Evolutionary conservation across 2,329 filamentous ascomycete species (phyloP).

Genomic region (Diplocarpon rosae): DNA sequence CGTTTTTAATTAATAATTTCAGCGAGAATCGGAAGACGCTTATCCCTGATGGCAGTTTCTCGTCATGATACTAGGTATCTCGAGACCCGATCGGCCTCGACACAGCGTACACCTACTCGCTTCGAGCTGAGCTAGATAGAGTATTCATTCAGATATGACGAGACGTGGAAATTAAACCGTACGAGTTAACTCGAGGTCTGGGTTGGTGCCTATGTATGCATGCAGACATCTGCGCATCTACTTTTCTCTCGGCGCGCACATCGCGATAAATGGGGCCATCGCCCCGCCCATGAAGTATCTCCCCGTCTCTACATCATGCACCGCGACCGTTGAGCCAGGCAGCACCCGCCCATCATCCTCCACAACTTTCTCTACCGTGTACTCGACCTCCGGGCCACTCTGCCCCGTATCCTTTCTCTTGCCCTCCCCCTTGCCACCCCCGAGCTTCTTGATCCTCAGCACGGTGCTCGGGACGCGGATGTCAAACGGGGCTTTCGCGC

Average conservation of each 20-base stretch:
- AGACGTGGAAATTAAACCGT: too few species aligned
- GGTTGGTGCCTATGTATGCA: too few species aligned
- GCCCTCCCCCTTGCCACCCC: constrained; percentile 5
- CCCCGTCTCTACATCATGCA: constrained; percentile 27
- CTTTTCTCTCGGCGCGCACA: constrained; percentile 11
- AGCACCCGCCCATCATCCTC: constrained; percentile 28
- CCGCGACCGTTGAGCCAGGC: constrained; percentile 20
- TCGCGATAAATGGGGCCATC: constrained; percentile 17
- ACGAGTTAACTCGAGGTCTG: too few species aligned
- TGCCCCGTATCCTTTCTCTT: constrained; percentile 5
- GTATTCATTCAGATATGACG: too few species aligned
- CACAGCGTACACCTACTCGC: too few species aligned
- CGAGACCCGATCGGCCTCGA: too few species aligned
- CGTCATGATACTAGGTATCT: too few species aligned
- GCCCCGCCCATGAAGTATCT: constrained; percentile 25
- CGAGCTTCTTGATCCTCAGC: constrained; percentile 13
- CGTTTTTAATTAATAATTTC: too few species aligned
- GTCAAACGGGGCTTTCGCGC: constrained; percentile 20
- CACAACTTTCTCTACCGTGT: constrained; percentile 24
- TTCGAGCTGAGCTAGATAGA: too few species aligned
- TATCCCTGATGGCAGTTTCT: too few species aligned
- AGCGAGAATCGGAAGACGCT: too few species aligned
- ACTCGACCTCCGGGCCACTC: constrained; percentile 10
- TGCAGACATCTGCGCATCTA: background rate
- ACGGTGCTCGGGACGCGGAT: constrained; percentile 17